Percentiles rank a stretch among this genome's conserved stretches.
Evolutionary conservation across 768 basidiomycete species (phyloP).

Genomic region (Hebeloma cylindrosporum): DNA sequence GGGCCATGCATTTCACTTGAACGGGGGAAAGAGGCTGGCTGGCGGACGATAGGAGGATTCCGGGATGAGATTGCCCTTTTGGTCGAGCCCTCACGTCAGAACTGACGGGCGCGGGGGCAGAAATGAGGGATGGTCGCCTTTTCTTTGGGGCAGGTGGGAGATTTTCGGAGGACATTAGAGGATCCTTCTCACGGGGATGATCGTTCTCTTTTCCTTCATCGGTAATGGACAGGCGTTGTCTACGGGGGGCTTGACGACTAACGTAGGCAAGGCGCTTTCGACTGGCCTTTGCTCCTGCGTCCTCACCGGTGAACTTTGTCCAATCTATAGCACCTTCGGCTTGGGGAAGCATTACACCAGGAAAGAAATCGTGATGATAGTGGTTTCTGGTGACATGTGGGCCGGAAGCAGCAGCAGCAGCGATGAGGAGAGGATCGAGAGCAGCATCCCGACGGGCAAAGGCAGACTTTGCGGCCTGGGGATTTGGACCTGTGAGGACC

Average conservation of each 20-base stretch:
- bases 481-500: conserved; percentile 55
- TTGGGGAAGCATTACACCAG: conserved; percentile 51
- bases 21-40: conserved; percentile 35
- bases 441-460: conserved; percentile 68
- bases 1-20: conserved; percentile 92
- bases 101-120: conserved; percentile 20
- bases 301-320: conserved; percentile 53
- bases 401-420: conserved; percentile 71
- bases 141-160: conserved; percentile 41
- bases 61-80: conserved; percentile 23
- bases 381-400: conserved; percentile 84
- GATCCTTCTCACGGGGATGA: conserved; percentile 36
- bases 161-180: conserved; percentile 39
- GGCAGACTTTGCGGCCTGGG: conserved; percentile 36
- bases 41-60: conserved; percentile 18
- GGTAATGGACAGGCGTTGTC: conserved; percentile 44
- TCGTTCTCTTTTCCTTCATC: conserved; percentile 55
- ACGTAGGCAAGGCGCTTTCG: conserved; percentile 58
- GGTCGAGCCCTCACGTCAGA: conserved; percentile 26
- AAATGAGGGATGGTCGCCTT: conserved; percentile 36
- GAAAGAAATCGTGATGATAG: conserved; percentile 79
- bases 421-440: conserved; percentile 78
- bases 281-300: conserved; percentile 35
- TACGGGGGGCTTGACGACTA: conserved; percentile 75
- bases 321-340: conserved; percentile 57